Evolutionary conservation across 768 basidiomycete genomes (phyloP).

Genomic region (Hortiboletus flavorubellus): DNA sequence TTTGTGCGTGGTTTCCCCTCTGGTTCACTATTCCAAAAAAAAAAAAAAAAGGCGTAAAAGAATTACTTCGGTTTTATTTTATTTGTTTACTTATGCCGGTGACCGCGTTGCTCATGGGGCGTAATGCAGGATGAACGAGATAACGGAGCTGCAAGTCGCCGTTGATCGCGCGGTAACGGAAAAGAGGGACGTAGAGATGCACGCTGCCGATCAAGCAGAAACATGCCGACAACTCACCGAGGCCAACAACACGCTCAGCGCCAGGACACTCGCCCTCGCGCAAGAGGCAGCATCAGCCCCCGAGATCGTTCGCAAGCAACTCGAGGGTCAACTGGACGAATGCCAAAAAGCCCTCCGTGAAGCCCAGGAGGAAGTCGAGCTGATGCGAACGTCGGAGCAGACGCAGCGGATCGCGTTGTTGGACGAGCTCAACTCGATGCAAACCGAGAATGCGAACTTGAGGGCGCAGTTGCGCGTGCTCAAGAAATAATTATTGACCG

Average conservation of each 20-base stretch:
- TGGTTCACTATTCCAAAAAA: neutral
- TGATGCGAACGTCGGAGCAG: constrained; percentile 69
- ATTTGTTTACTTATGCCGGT: neutral
- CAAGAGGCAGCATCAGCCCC: constrained; percentile 37
- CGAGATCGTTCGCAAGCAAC: constrained; percentile 52
- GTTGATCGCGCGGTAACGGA: constrained; percentile 59
- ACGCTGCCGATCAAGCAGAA: constrained; percentile 70
- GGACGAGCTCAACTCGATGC: constrained; percentile 83
- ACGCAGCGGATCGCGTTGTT: constrained; percentile 78
- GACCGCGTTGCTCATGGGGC: neutral
- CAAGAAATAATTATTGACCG: constrained; percentile 31
- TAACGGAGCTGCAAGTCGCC: constrained; percentile 54
- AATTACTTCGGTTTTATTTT: neutral
- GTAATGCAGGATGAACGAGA: constrained; percentile 58
- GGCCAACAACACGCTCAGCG: constrained; percentile 74
- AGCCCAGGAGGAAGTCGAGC: constrained; percentile 66
- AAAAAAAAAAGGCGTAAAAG: neutral
- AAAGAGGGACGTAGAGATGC: constrained; percentile 66
- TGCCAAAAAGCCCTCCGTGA: constrained; percentile 57
- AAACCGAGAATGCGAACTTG: constrained; percentile 71
- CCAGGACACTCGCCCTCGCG: constrained; percentile 54
- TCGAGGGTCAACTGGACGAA: constrained; percentile 64
- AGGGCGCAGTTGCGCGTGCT: constrained; percentile 66
- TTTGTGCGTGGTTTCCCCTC: constrained; percentile 45
- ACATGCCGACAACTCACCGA: constrained; percentile 70